Evolutionary conservation across 108 stramenopile species (phyloP), one percentile per base, ranked within the genome.

Genomic region (Aureococcus anophagefferens): DNA sequence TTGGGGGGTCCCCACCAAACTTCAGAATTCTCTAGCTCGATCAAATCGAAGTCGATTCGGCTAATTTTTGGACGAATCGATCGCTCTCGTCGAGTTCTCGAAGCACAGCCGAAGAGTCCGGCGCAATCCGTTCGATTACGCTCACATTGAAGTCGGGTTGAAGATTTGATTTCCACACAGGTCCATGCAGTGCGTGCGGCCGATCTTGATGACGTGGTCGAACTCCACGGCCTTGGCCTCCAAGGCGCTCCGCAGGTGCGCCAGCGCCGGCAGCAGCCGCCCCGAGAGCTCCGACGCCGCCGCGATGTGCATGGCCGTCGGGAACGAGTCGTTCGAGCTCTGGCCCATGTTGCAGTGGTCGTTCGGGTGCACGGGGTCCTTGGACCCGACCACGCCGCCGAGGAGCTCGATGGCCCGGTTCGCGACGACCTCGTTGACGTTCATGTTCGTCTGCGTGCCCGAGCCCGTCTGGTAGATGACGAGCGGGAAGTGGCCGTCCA

Each of bases 391-490:
- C 62, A 76, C 84, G 29, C 94, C 94, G 34, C 92, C 93, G 31
- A 97, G 77, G 46, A 95, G 82, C 87, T 94, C 89, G 79, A 93
- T 97, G 28, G 96, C 95, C 33, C 95, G 85, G 80, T 98, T 98
- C 28, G 95, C 86, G 44, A 98, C 77, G 0, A 99, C 98, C 79
- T 99, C 96, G 80, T 99, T 99, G 34, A 91, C 91, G 79, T 99
- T 99, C 98, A 99, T 99, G 79, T 99, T 99, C 36, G 94, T 96
- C 77, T 99, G 98, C 13, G 98, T 99, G 0, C 98, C 98, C 34
- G 80, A 82, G 45, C 98, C 96, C 11, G 98, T 99, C 80, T 99
- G 98, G 74, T 88, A 99, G 45, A 92, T 89, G 14, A 94, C 90
- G 33, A 99, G 79, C 13, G 98, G 98, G 81, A 99, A 97, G 62